Percentiles rank a stretch among this genome's conserved stretches.
Conservation (phyloP, 805 yeast species). For the Hanseniaspora jakobsenii region DNA sequence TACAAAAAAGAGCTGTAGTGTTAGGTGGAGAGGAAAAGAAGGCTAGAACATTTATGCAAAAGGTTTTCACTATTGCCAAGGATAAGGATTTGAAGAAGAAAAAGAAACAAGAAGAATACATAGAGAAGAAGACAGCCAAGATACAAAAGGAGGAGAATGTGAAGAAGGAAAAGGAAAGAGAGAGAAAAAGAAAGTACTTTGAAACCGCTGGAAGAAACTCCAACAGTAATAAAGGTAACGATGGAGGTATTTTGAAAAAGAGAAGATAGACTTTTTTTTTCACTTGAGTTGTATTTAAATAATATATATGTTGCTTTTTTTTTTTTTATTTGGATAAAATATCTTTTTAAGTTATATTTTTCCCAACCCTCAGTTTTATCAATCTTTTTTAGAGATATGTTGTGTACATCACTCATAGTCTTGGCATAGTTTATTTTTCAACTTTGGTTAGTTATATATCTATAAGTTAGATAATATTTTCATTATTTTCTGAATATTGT, state of each 20-base stretch:
- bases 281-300: neutral
- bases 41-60: constrained; percentile 78
- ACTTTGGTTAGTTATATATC: too few relatives aligned
- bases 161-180: constrained; percentile 62
- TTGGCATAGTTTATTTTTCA: too few relatives aligned
- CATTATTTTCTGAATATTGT: too few relatives aligned
- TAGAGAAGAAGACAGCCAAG: constrained; percentile 58
- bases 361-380: too few relatives aligned
- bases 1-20: constrained; percentile 87
- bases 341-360: too few relatives aligned
- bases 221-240: constrained; percentile 22
- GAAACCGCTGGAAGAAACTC: constrained; percentile 47
- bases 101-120: constrained; percentile 59
- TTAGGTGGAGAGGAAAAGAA: constrained; percentile 86
- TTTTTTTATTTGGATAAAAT: neutral
- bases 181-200: constrained; percentile 79
- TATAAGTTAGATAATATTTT: too few relatives aligned
- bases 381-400: too few relatives aligned
- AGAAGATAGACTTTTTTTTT: neutral
- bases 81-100: constrained; percentile 72
- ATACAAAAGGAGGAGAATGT: constrained; percentile 57
- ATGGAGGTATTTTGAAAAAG: constrained; percentile 9
- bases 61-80: constrained; percentile 70
- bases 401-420: too few relatives aligned
- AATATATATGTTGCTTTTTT: too few relatives aligned